Evolutionary conservation across 2,329 filamentous ascomycete genomes (phyloP), one percentile per base, ranked within the genome.

Genomic region (Phoma herbarum): DNA sequence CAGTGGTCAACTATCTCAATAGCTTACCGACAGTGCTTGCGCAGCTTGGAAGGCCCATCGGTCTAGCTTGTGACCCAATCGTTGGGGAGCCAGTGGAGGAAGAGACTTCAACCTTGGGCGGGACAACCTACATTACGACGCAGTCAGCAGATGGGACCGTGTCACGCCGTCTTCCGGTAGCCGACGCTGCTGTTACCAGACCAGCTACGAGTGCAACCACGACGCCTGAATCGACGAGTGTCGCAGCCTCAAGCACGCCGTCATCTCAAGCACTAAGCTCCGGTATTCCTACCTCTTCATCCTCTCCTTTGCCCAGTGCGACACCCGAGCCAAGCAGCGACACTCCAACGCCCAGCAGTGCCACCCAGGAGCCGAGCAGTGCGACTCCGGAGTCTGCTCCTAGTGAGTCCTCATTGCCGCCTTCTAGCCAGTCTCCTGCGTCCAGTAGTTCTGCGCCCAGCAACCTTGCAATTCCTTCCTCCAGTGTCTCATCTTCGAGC

Each of bases 31-130:
- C 72, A 0, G 69, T 77, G 2, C 44, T 61, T 2, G 61, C 62
- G 22, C 75, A 77, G 41, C 68, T 77, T 8, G 73, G 71, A 3
- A 25, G 54, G 2, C 25, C 65, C 0, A 76, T 77, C 44, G 69
- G 67, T 10, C 4, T 57, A n/a, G 75, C 75, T 10, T 77, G 75
- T 46, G 75, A 77, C 50, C 75, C 74, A 1, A 55, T 75, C 4
- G 59, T n/a, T 37, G 33, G 16, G 12, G 12, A 6, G 29, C 11
- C 29, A 8, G 29, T 31, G n/a, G n/a, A n/a, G n/a, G n/a, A n/a
- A n/a, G n/a, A n/a, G n/a, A n/a, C n/a, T n/a, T n/a, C n/a, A n/a
- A n/a, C n/a, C n/a, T n/a, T n/a, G n/a, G n/a, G n/a, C n/a, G n/a
- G n/a, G n/a, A n/a, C n/a, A n/a, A n/a, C n/a, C n/a, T n/a, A n/a